Base-by-base conservation (phyloP, 345 rosid species). In the Syzygium aqueum region DNA sequence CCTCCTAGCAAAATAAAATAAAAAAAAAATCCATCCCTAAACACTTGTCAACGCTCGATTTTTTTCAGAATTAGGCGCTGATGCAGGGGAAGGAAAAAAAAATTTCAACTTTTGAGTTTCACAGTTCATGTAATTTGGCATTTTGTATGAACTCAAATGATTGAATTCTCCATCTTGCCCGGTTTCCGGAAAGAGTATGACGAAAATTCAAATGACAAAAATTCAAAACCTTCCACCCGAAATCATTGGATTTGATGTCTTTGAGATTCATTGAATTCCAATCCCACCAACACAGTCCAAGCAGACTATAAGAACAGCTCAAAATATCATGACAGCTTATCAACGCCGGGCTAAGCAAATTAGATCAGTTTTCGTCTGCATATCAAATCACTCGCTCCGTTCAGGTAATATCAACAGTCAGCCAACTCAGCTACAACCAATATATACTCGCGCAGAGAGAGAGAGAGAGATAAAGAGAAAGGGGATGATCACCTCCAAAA, bases 401-500 rank as follows among this genome's bases (percentile, higher is more conserved):
- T 37, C 78, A 67, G 77, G 43, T 67, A 67, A 67, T 6, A 30
- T 67, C 43, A 67, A 67, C 46, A 30, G 78, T 3, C 46, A 8
- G 78, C 30, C 80, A 73, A 37, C 80, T 40, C 37, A 19, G 49
- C 80, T 19, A 33, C 78, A 16, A 67, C 16, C 78, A 22, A 0
- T 67, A 0, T 67, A 12, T 2, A 84, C 80, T 19, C 80, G 4
- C 27, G 13, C 25, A 13, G 15, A 61, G 67, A 59, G 30, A 61
- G 65, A 61, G 67, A 57, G 33, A 59, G 67, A 59, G 30, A 61
- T 7, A 53, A 7, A 53, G 56, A 53, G 56, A 6, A 27, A 11
- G 40, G 25, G 40, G 22, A 15, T 40, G n/a, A 8, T 51, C 88
- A 95, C 98, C 98, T 93, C 91, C 90, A 85, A 93, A 90, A 87